These are phyloP conservation scores for Vitis labrusca DNA, from an alignment of 164 flowering plant genomes.

Conservation along the genomic window DNA sequence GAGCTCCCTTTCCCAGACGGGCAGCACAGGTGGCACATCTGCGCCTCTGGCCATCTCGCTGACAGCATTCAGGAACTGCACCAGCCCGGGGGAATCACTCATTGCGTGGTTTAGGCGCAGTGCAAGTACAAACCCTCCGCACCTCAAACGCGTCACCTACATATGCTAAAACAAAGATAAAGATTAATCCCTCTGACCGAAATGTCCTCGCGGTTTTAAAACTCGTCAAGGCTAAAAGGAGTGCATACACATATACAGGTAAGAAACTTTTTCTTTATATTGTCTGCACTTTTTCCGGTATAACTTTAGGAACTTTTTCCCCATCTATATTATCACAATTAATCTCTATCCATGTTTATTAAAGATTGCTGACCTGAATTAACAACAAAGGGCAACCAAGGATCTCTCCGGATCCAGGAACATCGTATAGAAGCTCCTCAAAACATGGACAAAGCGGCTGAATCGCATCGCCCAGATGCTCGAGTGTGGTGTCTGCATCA, in stretches of 20 bases:
- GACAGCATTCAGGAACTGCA: not conserved
- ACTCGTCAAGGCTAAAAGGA: no score
- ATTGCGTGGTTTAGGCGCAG: not conserved
- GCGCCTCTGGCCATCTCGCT: conserved; percentile 2
- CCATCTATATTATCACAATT: not conserved
- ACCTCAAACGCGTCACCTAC: conserved; percentile 8
- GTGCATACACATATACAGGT: no score
- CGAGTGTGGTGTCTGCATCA: conserved; percentile 2
- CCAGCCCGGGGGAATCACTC: not conserved
- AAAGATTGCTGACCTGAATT: not conserved
- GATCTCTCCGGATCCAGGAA: not conserved
- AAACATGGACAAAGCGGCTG: not conserved
- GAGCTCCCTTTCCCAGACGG: conserved; percentile 1
- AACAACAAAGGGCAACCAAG: not conserved
- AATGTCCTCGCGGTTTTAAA: not conserved
- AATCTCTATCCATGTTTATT: not conserved
- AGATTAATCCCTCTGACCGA: not conserved
- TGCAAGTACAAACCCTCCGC: conserved; percentile 1
- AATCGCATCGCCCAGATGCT: not conserved
- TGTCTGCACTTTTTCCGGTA: not conserved
- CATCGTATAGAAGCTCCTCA: not conserved
- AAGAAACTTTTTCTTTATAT: no score
- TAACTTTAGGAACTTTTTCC: not conserved
- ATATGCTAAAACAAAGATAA: not conserved
- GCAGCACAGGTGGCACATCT: not conserved